These are phyloP conservation scores for Diospyros lotus DNA, from an alignment of 148 eudicot genomes.

Conservation along the genomic window DNA sequence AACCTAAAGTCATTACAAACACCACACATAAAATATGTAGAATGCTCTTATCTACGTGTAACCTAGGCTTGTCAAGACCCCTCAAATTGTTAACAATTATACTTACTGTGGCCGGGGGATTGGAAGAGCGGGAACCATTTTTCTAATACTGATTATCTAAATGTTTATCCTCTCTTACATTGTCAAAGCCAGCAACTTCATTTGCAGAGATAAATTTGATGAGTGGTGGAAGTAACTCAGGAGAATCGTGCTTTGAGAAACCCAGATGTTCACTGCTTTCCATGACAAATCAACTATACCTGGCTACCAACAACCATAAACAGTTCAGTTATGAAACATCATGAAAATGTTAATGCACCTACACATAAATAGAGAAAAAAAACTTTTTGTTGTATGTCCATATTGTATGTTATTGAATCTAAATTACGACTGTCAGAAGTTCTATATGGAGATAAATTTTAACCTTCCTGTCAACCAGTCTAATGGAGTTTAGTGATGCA, in stretches of 20 bases:
- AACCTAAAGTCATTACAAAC: neutral
- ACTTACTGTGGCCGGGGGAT: conserved; percentile 19
- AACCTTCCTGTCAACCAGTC: neutral
- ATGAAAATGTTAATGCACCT: too few relatives aligned
- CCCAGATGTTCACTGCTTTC: conserved; percentile 23
- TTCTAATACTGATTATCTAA: conserved; percentile 12
- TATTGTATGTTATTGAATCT: too few relatives aligned
- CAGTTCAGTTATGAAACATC: neutral
- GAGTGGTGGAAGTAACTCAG: conserved; percentile 48
- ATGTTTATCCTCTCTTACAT: conserved; percentile 19
- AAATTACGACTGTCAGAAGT: too few relatives aligned
- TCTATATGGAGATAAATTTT: neutral
- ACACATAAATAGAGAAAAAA: too few relatives aligned
- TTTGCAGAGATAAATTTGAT: conserved; percentile 35
- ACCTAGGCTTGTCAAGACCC: neutral
- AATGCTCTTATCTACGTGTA: neutral
- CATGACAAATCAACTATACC: conserved; percentile 32
- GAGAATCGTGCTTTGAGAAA: conserved; percentile 16
- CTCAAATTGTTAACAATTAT: neutral
- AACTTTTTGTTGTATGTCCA: too few relatives aligned
- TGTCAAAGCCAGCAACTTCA: conserved; percentile 58
- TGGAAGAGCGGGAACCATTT: conserved; percentile 11
- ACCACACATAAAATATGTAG: neutral
- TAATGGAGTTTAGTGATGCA: neutral
- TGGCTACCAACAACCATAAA: neutral